Evolutionary conservation across 2,329 filamentous ascomycete species (phyloP), one percentile per base, ranked within the genome.

Genomic region (Aspergillus hiratsukae): DNA sequence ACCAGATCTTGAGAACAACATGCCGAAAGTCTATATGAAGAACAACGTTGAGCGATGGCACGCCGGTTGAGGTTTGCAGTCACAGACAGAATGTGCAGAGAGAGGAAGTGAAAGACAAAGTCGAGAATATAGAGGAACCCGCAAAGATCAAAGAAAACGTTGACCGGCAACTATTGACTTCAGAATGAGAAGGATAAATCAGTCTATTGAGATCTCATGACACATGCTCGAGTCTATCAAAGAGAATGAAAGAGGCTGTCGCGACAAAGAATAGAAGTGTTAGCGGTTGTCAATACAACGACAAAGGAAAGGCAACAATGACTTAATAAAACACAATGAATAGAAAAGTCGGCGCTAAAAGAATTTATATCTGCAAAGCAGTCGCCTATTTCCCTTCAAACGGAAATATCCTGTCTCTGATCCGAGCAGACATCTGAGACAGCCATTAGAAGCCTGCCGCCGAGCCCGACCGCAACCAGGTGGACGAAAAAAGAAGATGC

Each of bases 1-100:
- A 8, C 62, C 64, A 1, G 72, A 68, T 58, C 64, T 64, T 53
- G 65, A 65, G 53, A 74, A 71, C n/a, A 69, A 35, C 71, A 74
- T 74, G 23, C 31, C 63, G 58, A 25, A 27, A 49, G 23, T 23
- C 49, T 37, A 29, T 9, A 19, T 37, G 25, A n/a, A 51, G 41
- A 28, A 37, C 5, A 29, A 45, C 21, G 27, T 25, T 40, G 19
- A 28, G 27, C 21, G 37, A 19, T 9, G 25, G 21, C 29, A 41
- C 7, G 28, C 29, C 49, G n/a, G 28, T 11, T 27, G 28, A 46
- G 54, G 56, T 53, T 3, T 7, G 21, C 3, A 37, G 27, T 21
- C 25, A 5, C n/a, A 27, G 10, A 35, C 19, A 14, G 14, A 28
- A n/a, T 4, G 43, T 19, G 35, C 4, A 6, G 35, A 35, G 37